phyloP scores from a whole-genome alignment of 352 stramenopile species.

The Phytopythium chamaehyphon region DNA sequence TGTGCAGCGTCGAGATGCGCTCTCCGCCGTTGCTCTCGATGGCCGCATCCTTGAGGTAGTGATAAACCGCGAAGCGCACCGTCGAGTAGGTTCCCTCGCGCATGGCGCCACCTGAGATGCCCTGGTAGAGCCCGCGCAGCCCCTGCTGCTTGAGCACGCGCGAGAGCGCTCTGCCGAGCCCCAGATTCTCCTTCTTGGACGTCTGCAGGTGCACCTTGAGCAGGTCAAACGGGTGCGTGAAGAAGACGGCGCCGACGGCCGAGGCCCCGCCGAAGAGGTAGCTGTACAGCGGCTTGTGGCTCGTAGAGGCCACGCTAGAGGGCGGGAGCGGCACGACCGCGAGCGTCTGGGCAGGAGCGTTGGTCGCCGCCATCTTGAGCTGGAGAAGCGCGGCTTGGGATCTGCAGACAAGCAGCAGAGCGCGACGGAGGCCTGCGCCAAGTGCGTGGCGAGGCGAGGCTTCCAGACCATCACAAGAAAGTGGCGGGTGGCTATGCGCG shows the following conservation, averaged over 20 bases:
- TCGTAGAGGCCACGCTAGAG: no score
- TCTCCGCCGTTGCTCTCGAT: constrained; percentile 59
- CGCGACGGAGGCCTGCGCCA: no score
- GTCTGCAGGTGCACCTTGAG: constrained; percentile 83
- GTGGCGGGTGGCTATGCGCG: no score
- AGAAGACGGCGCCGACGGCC: constrained; percentile 79
- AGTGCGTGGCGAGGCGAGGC: no score
- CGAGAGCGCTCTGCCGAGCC: constrained; percentile 39
- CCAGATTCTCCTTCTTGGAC: constrained; percentile 67
- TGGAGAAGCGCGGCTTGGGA: no score
- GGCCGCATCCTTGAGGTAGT: constrained; percentile 77
- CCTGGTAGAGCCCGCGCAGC: constrained; percentile 68
- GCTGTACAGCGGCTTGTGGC: constrained; percentile 37
- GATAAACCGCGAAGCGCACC: constrained; percentile 81
- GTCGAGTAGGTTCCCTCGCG: constrained; percentile 82
- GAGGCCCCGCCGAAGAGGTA: constrained; percentile 75
- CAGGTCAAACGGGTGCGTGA: constrained; percentile 83
- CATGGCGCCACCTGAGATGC: constrained; percentile 76
- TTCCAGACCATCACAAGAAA: no score
- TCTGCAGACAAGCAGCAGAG: no score
- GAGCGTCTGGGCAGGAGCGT: neutral
- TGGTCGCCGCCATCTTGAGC: neutral
- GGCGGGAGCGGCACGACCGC: neutral
- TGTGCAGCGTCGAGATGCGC: constrained; percentile 64
- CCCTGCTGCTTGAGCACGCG: constrained; percentile 65